A percentile compares a stretch with the other conserved stretches of the same genome.
phyloP scores from a whole-genome alignment of 352 stramenopile genomes.

The Phytophthora megakarya region DNA sequence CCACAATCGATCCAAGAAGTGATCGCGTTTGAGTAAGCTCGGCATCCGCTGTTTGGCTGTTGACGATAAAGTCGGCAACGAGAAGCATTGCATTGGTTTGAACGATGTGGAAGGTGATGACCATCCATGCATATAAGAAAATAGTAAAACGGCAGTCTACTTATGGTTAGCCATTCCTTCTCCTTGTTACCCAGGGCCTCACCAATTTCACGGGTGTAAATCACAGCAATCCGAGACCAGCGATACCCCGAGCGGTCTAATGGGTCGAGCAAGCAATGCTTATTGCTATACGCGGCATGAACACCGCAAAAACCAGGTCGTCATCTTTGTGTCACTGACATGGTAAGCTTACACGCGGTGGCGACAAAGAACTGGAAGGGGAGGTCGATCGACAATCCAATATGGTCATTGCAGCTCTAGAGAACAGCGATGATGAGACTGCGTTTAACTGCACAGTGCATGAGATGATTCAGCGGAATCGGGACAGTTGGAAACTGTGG shows the following conservation, averaged over 20 bases:
- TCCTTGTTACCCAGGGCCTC: conserved; percentile 46
- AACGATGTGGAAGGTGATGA: conserved; percentile 60
- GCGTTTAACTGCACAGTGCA: too few species aligned
- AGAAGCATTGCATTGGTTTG: conserved; percentile 53
- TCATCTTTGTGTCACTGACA: too few species aligned
- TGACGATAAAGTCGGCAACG: conserved; percentile 58
- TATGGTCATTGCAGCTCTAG: too few species aligned
- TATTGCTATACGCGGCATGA: neutral
- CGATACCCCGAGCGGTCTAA: too few species aligned
- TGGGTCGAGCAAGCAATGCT: too few species aligned
- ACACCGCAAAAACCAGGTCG: too few species aligned
- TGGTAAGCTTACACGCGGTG: too few species aligned
- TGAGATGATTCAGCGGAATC: too few species aligned
- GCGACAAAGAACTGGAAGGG: too few species aligned
- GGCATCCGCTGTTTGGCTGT: conserved; percentile 53
- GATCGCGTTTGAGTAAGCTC: conserved; percentile 45
- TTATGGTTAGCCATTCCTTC: conserved; percentile 34
- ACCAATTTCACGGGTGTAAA: conserved; percentile 55
- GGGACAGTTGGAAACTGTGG: too few species aligned
- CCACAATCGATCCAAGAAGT: conserved; percentile 46
- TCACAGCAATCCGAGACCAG: conserved; percentile 60
- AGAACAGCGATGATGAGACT: too few species aligned
- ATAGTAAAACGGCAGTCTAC: conserved; percentile 56
- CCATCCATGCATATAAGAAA: conserved; percentile 70
- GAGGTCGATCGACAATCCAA: too few species aligned